Evolutionary conservation across 352 stramenopile species (phyloP).

Genomic region (Pythium periplocum): DNA sequence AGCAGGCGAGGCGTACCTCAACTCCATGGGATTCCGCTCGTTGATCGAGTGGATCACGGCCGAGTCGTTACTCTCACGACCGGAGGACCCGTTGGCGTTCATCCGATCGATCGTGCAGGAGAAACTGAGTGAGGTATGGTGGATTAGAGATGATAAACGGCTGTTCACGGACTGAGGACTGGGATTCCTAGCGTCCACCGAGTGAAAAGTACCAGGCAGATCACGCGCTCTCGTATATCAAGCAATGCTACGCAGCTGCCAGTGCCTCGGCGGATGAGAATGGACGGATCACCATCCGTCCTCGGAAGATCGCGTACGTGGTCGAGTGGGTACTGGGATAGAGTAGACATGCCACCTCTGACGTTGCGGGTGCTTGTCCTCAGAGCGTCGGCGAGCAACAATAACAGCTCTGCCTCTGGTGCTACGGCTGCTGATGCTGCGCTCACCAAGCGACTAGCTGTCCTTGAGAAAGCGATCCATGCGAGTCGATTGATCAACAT

Average conservation of each 20-base stretch:
- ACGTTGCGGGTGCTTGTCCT: too few relatives aligned
- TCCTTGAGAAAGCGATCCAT: conserved; percentile 76
- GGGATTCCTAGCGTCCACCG: conserved; percentile 17
- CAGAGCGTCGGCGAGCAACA: background rate
- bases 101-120: conserved; percentile 74
- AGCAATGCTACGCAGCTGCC: conserved; percentile 83
- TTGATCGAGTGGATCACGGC: conserved; percentile 90
- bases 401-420: background rate
- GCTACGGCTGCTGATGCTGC: conserved; percentile 24
- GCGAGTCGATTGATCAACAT: conserved; percentile 78
- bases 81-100: conserved; percentile 85
- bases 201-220: conserved; percentile 76
- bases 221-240: conserved; percentile 79
- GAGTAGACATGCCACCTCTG: too few relatives aligned
- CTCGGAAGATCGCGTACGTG: conserved; percentile 54
- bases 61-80: conserved; percentile 75
- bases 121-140: conserved; percentile 67
- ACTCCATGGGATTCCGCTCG: conserved; percentile 84
- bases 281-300: conserved; percentile 68
- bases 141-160: background rate
- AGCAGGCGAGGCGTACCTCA: conserved; percentile 82
- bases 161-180: background rate
- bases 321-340: too few relatives aligned
- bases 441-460: conserved; percentile 49
- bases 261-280: conserved; percentile 83